A percentile compares a stretch with the other conserved stretches of the same genome.
Conservation (phyloP, 495 filamentous ascomycete species). For the Podospora sp. region DNA sequence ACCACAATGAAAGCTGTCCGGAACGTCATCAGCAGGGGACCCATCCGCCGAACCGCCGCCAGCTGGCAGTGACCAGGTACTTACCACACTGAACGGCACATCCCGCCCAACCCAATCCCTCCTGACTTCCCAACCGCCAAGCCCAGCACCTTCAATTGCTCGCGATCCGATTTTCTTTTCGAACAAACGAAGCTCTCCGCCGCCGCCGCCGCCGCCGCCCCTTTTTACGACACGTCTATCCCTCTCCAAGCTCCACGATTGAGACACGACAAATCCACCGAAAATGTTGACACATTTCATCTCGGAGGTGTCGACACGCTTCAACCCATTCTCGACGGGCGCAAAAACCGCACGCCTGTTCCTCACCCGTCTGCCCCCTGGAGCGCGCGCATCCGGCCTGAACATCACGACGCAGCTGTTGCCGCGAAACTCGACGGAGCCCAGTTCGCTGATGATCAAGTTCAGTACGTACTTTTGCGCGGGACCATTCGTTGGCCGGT, state of each 20-base stretch:
- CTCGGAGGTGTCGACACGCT: conserved; percentile 76
- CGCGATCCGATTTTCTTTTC: neutral
- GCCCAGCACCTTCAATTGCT: neutral
- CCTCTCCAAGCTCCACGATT: too few relatives aligned
- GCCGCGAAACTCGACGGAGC: conserved; percentile 62
- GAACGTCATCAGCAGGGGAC: conserved; percentile 4
- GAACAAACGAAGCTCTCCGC: neutral
- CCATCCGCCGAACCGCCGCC: neutral
- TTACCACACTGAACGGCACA: neutral
- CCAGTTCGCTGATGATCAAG: conserved; percentile 69
- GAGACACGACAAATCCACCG: conserved; percentile 8
- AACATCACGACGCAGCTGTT: conserved; percentile 80
- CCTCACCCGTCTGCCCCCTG: conserved; percentile 81
- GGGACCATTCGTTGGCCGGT: too few relatives aligned
- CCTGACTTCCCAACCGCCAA: neutral
- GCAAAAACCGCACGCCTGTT: conserved; percentile 83
- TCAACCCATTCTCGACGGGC: conserved; percentile 85
- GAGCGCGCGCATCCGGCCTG: conserved; percentile 68
- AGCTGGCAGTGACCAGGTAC: neutral
- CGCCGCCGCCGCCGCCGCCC: neutral
- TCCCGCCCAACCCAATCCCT: neutral
- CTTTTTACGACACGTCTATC: neutral
- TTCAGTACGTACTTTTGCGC: conserved; percentile 66
- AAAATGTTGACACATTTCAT: conserved; percentile 89
- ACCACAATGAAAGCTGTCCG: neutral